Percentiles rank a stretch among this genome's conserved stretches.
Evolutionary conservation across 2,329 filamentous ascomycete genomes (phyloP).

Genomic region (Fusarium tjaetaba): DNA sequence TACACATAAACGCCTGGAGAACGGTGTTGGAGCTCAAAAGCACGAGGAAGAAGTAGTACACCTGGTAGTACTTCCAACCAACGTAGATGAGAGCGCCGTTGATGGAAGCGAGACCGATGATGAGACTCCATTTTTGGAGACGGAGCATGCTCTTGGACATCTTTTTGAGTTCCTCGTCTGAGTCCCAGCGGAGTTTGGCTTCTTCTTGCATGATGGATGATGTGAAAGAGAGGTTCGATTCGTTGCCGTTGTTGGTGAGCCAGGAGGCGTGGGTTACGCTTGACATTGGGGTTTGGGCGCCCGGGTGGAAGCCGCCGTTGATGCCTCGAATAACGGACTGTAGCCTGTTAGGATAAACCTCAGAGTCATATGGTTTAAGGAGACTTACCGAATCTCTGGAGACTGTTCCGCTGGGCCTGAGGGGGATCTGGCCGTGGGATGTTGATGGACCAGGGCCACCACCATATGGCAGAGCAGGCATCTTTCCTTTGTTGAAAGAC

Average conservation of each 20-base stretch:
- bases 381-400: slow-evolving; percentile 46
- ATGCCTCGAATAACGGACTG: slow-evolving; percentile 50
- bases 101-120: slow-evolving; percentile 48
- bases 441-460: slow-evolving; percentile 18
- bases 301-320: slow-evolving; percentile 46
- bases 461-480: not conserved
- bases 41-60: slow-evolving; percentile 56
- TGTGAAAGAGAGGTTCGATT: slow-evolving; percentile 50
- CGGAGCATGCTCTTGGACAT: slow-evolving; percentile 51
- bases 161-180: slow-evolving; percentile 51
- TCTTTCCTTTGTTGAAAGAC: slow-evolving; percentile 9
- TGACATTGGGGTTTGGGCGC: slow-evolving; percentile 47
- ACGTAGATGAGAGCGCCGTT: slow-evolving; percentile 52
- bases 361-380: accelerated
- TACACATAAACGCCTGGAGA: slow-evolving; percentile 55
- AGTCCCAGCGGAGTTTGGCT: slow-evolving; percentile 53
- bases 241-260: slow-evolving; percentile 45
- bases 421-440: slow-evolving; percentile 17
- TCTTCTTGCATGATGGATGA: slow-evolving; percentile 52
- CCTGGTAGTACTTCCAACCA: slow-evolving; percentile 51
- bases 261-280: slow-evolving; percentile 46
- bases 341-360: not conserved
- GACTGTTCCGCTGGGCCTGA: slow-evolving; percentile 19
- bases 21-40: slow-evolving; percentile 58
- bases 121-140: slow-evolving; percentile 53